A percentile compares a stretch with the other conserved stretches of the same genome.
These are phyloP conservation scores for Xylaria sp. DNA, from an alignment of 2,329 filamentous ascomycete genomes.

Conservation along the genomic window DNA sequence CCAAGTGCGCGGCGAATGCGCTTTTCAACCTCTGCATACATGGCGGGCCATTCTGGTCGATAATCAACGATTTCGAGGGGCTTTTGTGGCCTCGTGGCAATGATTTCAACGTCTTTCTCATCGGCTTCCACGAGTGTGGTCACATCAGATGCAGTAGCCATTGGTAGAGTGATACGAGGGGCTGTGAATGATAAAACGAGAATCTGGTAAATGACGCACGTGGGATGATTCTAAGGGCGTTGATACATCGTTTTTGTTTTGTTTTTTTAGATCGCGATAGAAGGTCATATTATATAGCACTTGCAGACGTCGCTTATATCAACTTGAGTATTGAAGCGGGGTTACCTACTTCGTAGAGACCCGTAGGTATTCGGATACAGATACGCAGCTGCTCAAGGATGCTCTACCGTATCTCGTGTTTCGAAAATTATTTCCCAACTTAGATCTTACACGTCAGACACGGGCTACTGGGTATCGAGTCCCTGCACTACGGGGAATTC, in stretches of 20 bases:
- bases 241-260: background rate
- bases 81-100: slow-evolving; percentile 12
- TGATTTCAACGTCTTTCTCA: slow-evolving; percentile 2
- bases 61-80: slow-evolving; percentile 27
- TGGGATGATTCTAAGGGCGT: background rate
- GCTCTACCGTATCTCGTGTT: background rate
- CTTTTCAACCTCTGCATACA: slow-evolving; percentile 19
- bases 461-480: background rate
- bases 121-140: slow-evolving; percentile 3
- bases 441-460: background rate
- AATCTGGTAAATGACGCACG: background rate
- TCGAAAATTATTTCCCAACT: background rate
- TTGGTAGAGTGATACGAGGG: background rate
- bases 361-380: no score
- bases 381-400: no score
- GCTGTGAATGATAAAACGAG: background rate
- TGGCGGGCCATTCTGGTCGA: slow-evolving; percentile 20
- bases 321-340: background rate
- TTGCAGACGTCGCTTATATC: background rate
- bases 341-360: no score
- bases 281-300: background rate
- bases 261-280: background rate
- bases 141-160: slow-evolving; percentile 6
- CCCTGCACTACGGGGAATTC: background rate
- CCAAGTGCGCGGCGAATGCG: slow-evolving; percentile 21